phyloP scores from a whole-genome alignment of 495 filamentous ascomycete genomes.

The Arthonia radiata region DNA sequence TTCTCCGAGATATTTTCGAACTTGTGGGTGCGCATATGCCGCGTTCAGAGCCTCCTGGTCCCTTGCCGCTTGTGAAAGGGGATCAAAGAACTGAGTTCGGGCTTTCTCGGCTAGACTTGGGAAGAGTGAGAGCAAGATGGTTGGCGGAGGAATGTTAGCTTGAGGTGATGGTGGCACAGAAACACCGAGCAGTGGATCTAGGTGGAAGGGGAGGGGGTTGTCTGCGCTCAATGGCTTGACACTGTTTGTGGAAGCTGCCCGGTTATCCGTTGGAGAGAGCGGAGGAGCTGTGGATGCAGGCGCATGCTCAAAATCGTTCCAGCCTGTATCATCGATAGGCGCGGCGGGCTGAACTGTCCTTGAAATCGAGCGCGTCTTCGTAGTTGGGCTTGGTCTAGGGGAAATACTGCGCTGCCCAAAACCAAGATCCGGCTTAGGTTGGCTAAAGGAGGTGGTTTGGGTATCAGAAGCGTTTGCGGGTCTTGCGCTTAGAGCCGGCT shows the following conservation, averaged over 20 bases:
- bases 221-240: conserved; percentile 1
- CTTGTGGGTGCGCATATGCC: conserved; percentile 15
- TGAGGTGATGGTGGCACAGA: conserved; percentile 35
- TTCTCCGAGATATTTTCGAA: neutral
- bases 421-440: too few relatives aligned
- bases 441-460: too few relatives aligned
- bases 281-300: conserved; percentile 18
- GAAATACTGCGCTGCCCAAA: too few relatives aligned
- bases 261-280: neutral
- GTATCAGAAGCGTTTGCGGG: too few relatives aligned
- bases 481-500: too few relatives aligned
- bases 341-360: conserved; percentile 1
- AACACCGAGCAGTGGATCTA: neutral
- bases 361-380: too few relatives aligned
- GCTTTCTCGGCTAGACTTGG: conserved; percentile 30
- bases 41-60: conserved; percentile 13
- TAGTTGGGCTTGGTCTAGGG: too few relatives aligned
- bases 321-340: conserved; percentile 6
- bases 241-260: neutral
- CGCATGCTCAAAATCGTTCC: conserved; percentile 13
- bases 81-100: conserved; percentile 12
- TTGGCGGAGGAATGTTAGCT: conserved; percentile 74
- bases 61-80: conserved; percentile 10
- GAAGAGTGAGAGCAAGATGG: conserved; percentile 53
- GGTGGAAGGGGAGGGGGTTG: conserved; percentile 1